Base-by-base conservation (phyloP, 2,329 filamentous ascomycete species). In the Calonectria leucothoes region DNA sequence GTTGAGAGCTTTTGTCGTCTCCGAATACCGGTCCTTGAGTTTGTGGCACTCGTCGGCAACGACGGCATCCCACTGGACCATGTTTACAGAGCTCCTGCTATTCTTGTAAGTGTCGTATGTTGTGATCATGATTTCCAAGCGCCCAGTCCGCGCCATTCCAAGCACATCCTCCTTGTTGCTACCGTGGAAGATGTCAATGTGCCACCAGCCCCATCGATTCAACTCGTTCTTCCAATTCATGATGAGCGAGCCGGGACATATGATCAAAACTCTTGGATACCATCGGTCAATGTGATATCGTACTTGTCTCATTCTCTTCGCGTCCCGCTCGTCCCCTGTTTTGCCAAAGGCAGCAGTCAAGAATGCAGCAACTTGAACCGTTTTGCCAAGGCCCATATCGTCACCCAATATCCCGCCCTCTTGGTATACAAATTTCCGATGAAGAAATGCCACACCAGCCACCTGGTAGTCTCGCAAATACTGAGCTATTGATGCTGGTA, bases 371-470 rank as follows among this genome's bases (percentile, higher is more conserved):
- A 99, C 95, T 83, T 99, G 97, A 3, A 99, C 95, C 0, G 97
- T 99, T 84, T 99, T 99, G 0, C 97, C 97, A 37, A 99, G 85
- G 25, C 97, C 97, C 97, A 99, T 99, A 81, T 99, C 97, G 81
- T 99, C 97, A 4, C 96, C 96, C 0, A 99, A 88, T 27, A 99
- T 94, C 2, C 94, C 95, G 1, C 97, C 97, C 78, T 93, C 93
- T 81, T 99, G 97, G 77, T 95, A 96, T 5, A 98, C 93, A 81
- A 98, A 98, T 27, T 94, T 90, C 73, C 94, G 91, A 82, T 98
- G 96, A 10, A 99, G 88, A 80, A 98, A 98, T 37, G 91, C 89
- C 17, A 94, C 94, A 6, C 97, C 97, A 33, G 94, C 90, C 1
- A 98, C 88, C 83, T 99, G 97, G 80, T 99, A 99, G 75, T 96